Conservation (phyloP, 2,329 filamentous ascomycete genomes). For the Coniosporium tulheliwenetii region DNA sequence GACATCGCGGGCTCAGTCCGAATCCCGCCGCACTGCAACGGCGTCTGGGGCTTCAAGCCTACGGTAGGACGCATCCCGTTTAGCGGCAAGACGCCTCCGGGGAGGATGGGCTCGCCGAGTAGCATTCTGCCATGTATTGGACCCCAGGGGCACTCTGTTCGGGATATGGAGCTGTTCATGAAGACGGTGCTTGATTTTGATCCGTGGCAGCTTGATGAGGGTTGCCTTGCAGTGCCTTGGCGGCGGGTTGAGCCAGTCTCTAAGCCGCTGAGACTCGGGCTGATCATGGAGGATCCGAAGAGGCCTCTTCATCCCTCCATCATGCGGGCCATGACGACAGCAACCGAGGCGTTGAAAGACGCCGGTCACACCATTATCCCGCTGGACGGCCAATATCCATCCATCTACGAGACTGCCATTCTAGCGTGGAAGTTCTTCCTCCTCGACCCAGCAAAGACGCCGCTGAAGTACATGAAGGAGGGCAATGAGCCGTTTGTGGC, state of each 20-base stretch:
- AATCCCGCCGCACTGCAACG: conserved; percentile 69
- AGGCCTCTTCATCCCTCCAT: conserved; percentile 37
- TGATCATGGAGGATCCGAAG: conserved; percentile 30
- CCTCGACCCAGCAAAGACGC: conserved; percentile 20
- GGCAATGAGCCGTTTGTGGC: conserved; percentile 29
- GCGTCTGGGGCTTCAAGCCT: conserved; percentile 14
- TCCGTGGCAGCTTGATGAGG: conserved; percentile 30
- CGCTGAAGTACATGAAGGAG: conserved; percentile 15
- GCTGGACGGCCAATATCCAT: conserved; percentile 14
- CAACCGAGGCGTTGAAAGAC: conserved; percentile 19
- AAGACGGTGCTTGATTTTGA: conserved; percentile 21
- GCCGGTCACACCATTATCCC: conserved; percentile 31
- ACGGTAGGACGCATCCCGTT: conserved; percentile 7
- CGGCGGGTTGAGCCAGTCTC: conserved; percentile 10
- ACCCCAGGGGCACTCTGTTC: conserved; percentile 24
- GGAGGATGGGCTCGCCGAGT: conserved; percentile 14
- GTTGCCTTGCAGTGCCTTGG: conserved; percentile 31
- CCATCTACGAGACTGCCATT: conserved; percentile 15
- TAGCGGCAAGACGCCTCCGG: conserved; percentile 12
- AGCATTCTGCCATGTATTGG: conserved; percentile 24
- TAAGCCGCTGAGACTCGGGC: conserved; percentile 21
- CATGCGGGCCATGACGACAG: conserved; percentile 26
- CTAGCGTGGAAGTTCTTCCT: conserved; percentile 27
- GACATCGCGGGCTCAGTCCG: conserved; percentile 49
- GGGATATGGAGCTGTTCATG: conserved; percentile 27